Evolutionary conservation across 116 monocot species (phyloP).

Genomic region (Zostera marina): DNA sequence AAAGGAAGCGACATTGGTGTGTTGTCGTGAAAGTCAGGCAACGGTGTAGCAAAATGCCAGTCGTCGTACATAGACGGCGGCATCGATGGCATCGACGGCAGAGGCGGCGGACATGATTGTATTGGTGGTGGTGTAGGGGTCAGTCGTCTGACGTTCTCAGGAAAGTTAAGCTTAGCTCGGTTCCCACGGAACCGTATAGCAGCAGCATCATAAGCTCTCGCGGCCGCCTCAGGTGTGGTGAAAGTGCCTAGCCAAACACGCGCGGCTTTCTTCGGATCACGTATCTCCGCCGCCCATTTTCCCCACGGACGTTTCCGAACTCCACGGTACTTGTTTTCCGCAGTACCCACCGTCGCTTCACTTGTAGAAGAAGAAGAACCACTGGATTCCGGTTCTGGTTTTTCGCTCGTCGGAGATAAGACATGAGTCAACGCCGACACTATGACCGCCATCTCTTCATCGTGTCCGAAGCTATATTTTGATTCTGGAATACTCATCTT

Average conservation of each 20-base stretch:
- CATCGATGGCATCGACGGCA: no score
- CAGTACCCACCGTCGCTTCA: background rate
- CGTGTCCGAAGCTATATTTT: background rate
- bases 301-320: constrained; percentile 64
- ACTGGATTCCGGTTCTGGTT: background rate
- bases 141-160: constrained; percentile 26
- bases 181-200: constrained; percentile 47
- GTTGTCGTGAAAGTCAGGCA: no score
- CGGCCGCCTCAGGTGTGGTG: constrained; percentile 47
- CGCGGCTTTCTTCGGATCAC: constrained; percentile 45
- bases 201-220: constrained; percentile 50
- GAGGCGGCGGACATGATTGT: background rate
- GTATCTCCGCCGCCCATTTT: constrained; percentile 67
- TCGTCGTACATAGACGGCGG: no score
- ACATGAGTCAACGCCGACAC: background rate
- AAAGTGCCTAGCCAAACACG: constrained; percentile 71
- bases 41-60: no score
- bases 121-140: background rate
- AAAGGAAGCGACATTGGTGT: no score
- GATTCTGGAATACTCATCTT: background rate
- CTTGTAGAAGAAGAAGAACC: background rate
- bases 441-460: background rate
- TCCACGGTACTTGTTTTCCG: constrained; percentile 33
- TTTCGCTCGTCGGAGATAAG: background rate
- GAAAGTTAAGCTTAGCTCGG: constrained; percentile 57